Evolutionary conservation across 768 basidiomycete genomes (phyloP).

Genomic region (Tubosaeta sp.): DNA sequence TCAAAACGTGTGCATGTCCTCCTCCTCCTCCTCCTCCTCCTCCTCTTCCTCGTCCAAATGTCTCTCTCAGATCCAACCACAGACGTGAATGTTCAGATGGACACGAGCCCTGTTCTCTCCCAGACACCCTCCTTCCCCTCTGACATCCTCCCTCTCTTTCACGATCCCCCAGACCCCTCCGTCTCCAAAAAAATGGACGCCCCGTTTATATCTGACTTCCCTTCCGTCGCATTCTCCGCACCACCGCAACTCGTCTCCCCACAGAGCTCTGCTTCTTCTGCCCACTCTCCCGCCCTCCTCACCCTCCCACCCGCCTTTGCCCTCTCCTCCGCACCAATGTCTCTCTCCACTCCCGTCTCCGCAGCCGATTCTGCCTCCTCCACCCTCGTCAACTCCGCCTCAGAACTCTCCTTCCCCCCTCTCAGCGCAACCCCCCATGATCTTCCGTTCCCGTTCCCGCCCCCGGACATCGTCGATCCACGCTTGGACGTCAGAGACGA

Average conservation of each 20-base stretch:
- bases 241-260: slow-evolving; percentile 11
- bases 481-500: slow-evolving; percentile 10
- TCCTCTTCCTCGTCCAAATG: slow-evolving; percentile 2
- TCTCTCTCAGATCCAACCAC: slow-evolving; percentile 12
- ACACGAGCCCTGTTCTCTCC: slow-evolving; percentile 6
- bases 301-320: slow-evolving; percentile 28
- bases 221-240: slow-evolving; percentile 36
- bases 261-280: background rate
- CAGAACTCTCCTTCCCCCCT: slow-evolving; percentile 27
- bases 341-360: slow-evolving; percentile 10
- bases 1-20: slow-evolving; percentile 19
- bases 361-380: slow-evolving; percentile 15
- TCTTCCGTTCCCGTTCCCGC: slow-evolving; percentile 21
- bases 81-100: slow-evolving; percentile 15
- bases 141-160: background rate
- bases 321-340: slow-evolving; percentile 9
- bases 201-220: slow-evolving; percentile 42
- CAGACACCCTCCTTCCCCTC: slow-evolving; percentile 13
- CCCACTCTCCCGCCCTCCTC: slow-evolving; percentile 37
- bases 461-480: slow-evolving; percentile 22
- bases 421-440: slow-evolving; percentile 17
- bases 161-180: background rate
- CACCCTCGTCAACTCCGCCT: slow-evolving; percentile 16
- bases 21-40: background rate
- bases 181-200: slow-evolving; percentile 24